These are phyloP conservation scores for Tulasnella sp. DNA, from an alignment of 768 basidiomycete species.

Conservation along the genomic window DNA sequence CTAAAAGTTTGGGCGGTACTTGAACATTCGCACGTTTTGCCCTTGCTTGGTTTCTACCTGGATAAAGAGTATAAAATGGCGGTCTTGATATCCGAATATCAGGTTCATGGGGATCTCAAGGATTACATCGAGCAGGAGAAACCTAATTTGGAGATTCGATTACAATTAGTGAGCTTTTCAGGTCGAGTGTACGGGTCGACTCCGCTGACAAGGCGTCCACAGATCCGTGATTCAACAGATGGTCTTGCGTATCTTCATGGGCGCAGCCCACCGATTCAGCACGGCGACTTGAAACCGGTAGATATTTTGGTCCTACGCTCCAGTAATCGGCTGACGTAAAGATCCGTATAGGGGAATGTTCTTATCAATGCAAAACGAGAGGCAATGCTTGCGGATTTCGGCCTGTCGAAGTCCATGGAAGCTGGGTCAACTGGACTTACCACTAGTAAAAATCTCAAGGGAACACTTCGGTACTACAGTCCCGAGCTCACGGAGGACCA, in stretches of 20 bases:
- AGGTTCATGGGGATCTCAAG: background rate
- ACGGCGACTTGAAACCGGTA: background rate
- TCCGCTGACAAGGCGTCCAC: background rate
- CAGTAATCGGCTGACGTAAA: no score
- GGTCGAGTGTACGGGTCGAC: background rate
- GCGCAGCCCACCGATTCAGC: background rate
- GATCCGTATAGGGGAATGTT: background rate
- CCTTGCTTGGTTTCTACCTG: background rate
- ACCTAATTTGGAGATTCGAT: background rate
- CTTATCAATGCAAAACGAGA: background rate
- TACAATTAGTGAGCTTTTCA: background rate
- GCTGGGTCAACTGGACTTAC: background rate
- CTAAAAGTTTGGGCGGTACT: background rate
- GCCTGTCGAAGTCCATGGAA: background rate
- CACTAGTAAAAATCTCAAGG: background rate
- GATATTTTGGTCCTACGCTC: no score
- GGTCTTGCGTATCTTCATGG: conserved; percentile 6
- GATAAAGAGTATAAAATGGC: background rate
- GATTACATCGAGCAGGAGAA: background rate
- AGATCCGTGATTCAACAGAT: background rate
- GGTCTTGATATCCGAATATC: background rate
- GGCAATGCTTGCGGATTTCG: background rate
- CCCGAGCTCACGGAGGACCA: background rate
- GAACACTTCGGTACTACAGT: background rate
- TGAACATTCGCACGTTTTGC: background rate